Evolutionary conservation across 1,284 basidiomycete genomes (phyloP), one percentile per base, ranked within the genome.

Genomic region (Rhodotorula sp.): DNA sequence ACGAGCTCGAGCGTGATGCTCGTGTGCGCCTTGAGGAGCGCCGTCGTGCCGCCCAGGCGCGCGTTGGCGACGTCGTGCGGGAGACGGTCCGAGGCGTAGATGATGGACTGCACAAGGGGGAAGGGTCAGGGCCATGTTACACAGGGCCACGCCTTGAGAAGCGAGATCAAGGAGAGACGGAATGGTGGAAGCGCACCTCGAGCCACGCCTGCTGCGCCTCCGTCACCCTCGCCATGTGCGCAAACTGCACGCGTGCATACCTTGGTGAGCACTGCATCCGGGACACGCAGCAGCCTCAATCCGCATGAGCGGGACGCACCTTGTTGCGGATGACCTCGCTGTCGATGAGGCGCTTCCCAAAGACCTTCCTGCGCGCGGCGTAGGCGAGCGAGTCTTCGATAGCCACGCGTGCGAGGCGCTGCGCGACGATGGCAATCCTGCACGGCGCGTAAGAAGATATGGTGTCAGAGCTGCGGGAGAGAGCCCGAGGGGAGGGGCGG

Each of bases 21-120:
- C 34, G 68, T 73, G 67, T 79, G 75, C 10, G 79, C 79, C 48
- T 80, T 80, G 34, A 79, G 66, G 19, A 80, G 68, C 2, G 79
- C 79, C 3, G 79, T 79, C 23, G 74, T 74, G 9, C 79, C 79
- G 23, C 78, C 78, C 21, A 79, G 66, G 27, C 63, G 61, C 9
- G 44, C 42, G 62, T 73, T 68, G 17, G 67, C 77, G 1, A 74
- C 72, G 23, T 65, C 66, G 23, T 66, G 60, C 10, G 70, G 61
- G 27, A 78, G 68, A 10, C 66, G 61, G 19, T 73, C 57, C 54
- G 70, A 55, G 17, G 68, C 64, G 57, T 76, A 77, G 44, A 77
- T 62, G 54, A 77, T 63, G 21, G 61, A 62, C 68, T 77, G 71
- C n/a, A n/a, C n/a, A n/a, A n/a, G 9, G 3, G 27, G 25, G 48